Evolutionary conservation across 2,329 filamentous ascomycete species (phyloP).

Genomic region (Knufia fluminis): DNA sequence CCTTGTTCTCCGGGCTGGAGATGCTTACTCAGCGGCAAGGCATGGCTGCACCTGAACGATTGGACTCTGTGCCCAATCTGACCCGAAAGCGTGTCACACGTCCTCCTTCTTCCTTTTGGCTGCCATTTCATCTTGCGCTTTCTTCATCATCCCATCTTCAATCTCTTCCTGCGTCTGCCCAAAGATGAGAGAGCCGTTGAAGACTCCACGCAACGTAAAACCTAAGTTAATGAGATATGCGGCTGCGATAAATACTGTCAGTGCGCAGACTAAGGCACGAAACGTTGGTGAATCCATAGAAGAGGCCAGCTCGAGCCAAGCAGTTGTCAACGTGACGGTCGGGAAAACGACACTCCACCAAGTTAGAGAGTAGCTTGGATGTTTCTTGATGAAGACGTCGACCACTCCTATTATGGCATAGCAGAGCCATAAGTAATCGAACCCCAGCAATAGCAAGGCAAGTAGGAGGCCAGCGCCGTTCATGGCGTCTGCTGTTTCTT

Average conservation of each 20-base stretch:
- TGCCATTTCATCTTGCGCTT: slow-evolving; percentile 8
- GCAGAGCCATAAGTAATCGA: neutral
- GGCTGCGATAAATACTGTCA: neutral
- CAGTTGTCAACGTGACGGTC: neutral
- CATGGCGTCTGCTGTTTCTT: neutral
- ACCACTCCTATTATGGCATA: neutral
- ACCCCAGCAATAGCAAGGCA: neutral
- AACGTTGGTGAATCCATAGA: neutral
- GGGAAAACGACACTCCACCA: neutral
- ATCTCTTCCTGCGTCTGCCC: slow-evolving; percentile 10
- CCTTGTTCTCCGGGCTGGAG: too few relatives aligned
- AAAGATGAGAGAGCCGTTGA: neutral
- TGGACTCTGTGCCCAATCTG: too few relatives aligned
- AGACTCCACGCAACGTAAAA: neutral
- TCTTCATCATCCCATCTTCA: neutral
- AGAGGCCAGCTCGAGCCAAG: neutral
- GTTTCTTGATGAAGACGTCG: neutral
- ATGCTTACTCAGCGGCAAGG: too few relatives aligned
- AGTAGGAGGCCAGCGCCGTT: neutral
- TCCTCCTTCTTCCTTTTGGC: neutral
- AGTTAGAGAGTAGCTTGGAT: neutral
- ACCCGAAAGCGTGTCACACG: too few relatives aligned
- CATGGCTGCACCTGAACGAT: too few relatives aligned
- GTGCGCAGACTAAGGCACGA: neutral
- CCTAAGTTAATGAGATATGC: neutral